phyloP scores from a whole-genome alignment of 73 alveolate genomes.

The Paramecium pentaurelia region DNA sequence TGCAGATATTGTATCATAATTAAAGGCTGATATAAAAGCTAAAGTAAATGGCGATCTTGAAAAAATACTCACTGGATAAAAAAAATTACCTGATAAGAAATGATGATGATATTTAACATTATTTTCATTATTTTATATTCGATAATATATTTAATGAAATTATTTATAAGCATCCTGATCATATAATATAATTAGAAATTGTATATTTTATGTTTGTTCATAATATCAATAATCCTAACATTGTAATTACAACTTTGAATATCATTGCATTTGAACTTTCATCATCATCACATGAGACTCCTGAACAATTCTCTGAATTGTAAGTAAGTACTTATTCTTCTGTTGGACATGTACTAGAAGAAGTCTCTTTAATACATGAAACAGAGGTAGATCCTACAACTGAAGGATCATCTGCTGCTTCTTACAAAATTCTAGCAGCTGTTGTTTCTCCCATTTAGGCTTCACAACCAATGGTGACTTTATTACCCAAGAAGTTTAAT shows the following conservation, averaged over 20 bases:
- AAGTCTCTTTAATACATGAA: background rate
- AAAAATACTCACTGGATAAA: conserved; percentile 1
- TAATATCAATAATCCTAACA: background rate
- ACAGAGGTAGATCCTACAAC: background rate
- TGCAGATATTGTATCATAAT: background rate
- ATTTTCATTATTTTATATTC: background rate
- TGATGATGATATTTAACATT: background rate
- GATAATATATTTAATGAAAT: background rate
- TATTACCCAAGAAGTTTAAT: background rate
- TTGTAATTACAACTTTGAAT: background rate
- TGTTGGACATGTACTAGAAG: background rate
- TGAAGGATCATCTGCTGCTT: background rate
- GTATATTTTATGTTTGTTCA: background rate
- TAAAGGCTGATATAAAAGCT: background rate
- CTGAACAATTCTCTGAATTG: background rate
- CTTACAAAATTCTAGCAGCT: background rate
- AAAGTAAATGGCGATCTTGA: conserved; percentile 32
- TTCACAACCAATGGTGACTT: background rate
- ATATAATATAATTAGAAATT: background rate
- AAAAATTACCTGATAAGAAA: conserved; percentile 12
- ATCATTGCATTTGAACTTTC: background rate
- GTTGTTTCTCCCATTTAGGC: background rate
- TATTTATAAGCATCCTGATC: background rate
- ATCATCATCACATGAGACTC: background rate
- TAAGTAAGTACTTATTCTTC: background rate